phyloP scores from a whole-genome alignment of 305 asterid species.

The Fraxinus sp. region DNA sequence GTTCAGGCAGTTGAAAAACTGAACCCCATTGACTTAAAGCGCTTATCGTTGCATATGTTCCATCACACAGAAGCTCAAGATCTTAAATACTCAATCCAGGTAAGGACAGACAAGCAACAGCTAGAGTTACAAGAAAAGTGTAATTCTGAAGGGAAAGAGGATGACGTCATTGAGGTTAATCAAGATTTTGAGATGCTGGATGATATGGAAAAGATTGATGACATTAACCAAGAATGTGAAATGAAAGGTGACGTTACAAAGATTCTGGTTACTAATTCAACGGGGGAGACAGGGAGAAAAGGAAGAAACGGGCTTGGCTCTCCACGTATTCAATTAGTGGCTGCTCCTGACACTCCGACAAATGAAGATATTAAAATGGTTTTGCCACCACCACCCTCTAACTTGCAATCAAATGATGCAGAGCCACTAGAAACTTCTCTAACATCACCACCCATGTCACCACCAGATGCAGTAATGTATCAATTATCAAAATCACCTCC shows the following conservation, averaged over 20 bases:
- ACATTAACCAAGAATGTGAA: constrained; percentile 9
- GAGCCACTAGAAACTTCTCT: constrained; percentile 6
- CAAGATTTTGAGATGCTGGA: constrained; percentile 31
- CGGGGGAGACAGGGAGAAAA: constrained; percentile 14
- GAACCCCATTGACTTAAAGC: constrained; percentile 73
- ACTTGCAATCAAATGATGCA: constrained; percentile 23
- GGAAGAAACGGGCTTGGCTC: constrained; percentile 14
- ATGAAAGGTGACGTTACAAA: constrained; percentile 31
- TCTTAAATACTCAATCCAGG: constrained; percentile 30
- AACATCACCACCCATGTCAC: constrained; percentile 10
- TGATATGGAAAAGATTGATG: constrained; percentile 29
- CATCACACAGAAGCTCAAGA: constrained; percentile 52
- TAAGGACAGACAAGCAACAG: constrained; percentile 17
- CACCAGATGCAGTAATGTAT: constrained; percentile 17
- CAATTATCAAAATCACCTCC: constrained; percentile 15
- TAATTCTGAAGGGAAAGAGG: constrained; percentile 29
- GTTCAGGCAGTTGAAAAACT: constrained; percentile 68
- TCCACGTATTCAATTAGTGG: constrained; percentile 3
- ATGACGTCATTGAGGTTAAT: constrained; percentile 15
- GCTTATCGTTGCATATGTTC: constrained; percentile 70
- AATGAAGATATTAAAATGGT: constrained; percentile 23
- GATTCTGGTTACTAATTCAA: constrained; percentile 18
- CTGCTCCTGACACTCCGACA: constrained; percentile 12
- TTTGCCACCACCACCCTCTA: constrained; percentile 30
- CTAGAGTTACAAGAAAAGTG: constrained; percentile 9